Percentiles rank a stretch among this genome's conserved stretches.
Conservation (phyloP, 2,329 filamentous ascomycete genomes). For the Aspergillus viridinutans region DNA sequence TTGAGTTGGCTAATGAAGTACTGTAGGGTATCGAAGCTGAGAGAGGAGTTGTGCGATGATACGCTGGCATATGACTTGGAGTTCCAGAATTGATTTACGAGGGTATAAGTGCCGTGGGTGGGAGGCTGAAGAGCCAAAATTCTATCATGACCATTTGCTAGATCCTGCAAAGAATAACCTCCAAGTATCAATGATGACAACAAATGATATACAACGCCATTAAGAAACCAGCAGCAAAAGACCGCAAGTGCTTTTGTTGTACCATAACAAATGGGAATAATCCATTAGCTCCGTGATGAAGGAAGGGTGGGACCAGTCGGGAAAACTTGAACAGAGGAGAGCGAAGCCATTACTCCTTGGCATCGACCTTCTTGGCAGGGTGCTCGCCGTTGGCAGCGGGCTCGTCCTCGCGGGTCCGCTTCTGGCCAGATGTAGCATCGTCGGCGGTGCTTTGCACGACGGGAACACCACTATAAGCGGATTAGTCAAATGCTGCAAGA, state of each 20-base stretch:
- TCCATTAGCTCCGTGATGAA: constrained; percentile 18
- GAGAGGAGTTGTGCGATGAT: constrained; percentile 41
- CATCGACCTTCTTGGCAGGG: constrained; percentile 48
- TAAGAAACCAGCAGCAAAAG: not conserved
- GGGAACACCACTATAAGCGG: constrained; percentile 38
- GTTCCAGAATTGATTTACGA: constrained; percentile 16
- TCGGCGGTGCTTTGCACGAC: constrained; percentile 38
- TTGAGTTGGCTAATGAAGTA: not conserved
- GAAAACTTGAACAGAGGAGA: constrained; percentile 6
- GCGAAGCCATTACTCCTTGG: constrained; percentile 34
- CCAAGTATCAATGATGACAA: not conserved
- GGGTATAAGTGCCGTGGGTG: not conserved
- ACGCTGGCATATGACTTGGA: constrained; percentile 42
- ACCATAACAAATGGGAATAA: constrained; percentile 1
- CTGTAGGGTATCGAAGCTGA: constrained; percentile 35
- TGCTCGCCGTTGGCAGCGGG: constrained; percentile 29
- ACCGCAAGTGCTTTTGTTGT: constrained; percentile 5
- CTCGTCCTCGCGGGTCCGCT: constrained; percentile 45
- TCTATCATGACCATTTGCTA: not conserved
- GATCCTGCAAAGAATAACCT: not conserved
- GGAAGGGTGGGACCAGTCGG: constrained; percentile 7
- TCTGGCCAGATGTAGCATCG: constrained; percentile 33
- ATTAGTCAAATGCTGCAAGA: constrained; percentile 12
- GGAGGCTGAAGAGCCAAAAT: not conserved
- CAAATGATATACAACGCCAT: constrained; percentile 9